These are phyloP conservation scores for Boletus edulis DNA, from an alignment of 768 basidiomycete genomes.

Conservation along the genomic window DNA sequence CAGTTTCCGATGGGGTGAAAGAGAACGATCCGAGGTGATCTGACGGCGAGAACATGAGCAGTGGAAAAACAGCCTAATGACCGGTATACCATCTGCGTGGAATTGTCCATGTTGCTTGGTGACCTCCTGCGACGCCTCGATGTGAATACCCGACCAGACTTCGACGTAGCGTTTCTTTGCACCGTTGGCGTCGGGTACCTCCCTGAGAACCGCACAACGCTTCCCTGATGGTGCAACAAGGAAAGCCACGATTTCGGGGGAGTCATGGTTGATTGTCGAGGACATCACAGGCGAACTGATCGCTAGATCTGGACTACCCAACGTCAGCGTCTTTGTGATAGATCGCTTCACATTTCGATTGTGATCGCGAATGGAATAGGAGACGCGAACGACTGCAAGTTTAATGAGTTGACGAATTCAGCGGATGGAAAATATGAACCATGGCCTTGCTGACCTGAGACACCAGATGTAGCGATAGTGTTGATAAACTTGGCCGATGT, in stretches of 20 bases:
- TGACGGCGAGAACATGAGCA: conserved; percentile 22
- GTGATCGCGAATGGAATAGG: conserved; percentile 51
- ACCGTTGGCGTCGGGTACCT: conserved; percentile 23
- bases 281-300: conserved; percentile 11
- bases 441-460: conserved; percentile 13
- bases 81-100: conserved; percentile 54
- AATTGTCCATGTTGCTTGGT: conserved; percentile 57
- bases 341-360: conserved; percentile 46
- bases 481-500: conserved; percentile 34
- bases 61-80: neutral
- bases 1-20: conserved; percentile 52
- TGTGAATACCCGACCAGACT: conserved; percentile 47
- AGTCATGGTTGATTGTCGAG: conserved; percentile 14
- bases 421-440: neutral
- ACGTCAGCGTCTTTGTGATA: conserved; percentile 39
- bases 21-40: conserved; percentile 51
- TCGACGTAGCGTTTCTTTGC: conserved; percentile 54
- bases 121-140: conserved; percentile 53
- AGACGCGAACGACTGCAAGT: conserved; percentile 39
- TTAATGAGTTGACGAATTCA: no score
- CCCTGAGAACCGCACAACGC: conserved; percentile 47
- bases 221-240: conserved; percentile 41
- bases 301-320: conserved; percentile 13
- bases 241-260: conserved; percentile 40
- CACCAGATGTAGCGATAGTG: conserved; percentile 3